Conservation (phyloP, 495 filamentous ascomycete genomes). For the Aspergillus nidulans region DNA sequence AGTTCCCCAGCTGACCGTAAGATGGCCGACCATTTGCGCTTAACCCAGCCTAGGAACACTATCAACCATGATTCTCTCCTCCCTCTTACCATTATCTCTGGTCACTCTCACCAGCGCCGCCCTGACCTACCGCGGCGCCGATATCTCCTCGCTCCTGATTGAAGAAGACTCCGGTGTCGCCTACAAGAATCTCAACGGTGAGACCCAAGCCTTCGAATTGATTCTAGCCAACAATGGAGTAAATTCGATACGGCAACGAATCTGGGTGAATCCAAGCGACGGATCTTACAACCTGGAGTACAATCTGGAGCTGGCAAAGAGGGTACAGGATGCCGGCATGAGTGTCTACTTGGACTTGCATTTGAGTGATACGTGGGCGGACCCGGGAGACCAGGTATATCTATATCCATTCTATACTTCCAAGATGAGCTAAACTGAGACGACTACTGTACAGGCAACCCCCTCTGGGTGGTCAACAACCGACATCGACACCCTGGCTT, state of each 20-base stretch:
- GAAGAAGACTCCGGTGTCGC: conserved; percentile 57
- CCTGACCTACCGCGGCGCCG: conserved; percentile 62
- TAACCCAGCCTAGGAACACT: neutral
- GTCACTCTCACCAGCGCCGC: conserved; percentile 34
- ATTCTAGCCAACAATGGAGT: conserved; percentile 61
- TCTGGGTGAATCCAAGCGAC: conserved; percentile 67
- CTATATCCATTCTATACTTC: neutral
- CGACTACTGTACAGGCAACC: conserved; percentile 35
- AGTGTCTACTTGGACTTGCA: conserved; percentile 67
- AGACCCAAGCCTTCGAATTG: conserved; percentile 51
- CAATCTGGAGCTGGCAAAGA: conserved; percentile 60
- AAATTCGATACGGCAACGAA: conserved; percentile 66
- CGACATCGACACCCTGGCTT: conserved; percentile 51
- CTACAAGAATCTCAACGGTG: conserved; percentile 55
- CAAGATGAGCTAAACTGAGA: no score
- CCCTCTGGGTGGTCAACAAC: conserved; percentile 58
- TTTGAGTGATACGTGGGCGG: conserved; percentile 63
- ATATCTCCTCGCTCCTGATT: conserved; percentile 67
- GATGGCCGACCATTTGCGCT: neutral
- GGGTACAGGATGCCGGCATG: conserved; percentile 61
- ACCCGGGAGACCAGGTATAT: conserved; percentile 41
- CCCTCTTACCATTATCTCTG: conserved; percentile 20
- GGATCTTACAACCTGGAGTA: conserved; percentile 67
- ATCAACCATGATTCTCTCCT: conserved; percentile 16
- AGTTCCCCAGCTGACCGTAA: neutral